phyloP scores from a whole-genome alignment of 306 rosid genomes.

The Cicer pinnatifidum region DNA sequence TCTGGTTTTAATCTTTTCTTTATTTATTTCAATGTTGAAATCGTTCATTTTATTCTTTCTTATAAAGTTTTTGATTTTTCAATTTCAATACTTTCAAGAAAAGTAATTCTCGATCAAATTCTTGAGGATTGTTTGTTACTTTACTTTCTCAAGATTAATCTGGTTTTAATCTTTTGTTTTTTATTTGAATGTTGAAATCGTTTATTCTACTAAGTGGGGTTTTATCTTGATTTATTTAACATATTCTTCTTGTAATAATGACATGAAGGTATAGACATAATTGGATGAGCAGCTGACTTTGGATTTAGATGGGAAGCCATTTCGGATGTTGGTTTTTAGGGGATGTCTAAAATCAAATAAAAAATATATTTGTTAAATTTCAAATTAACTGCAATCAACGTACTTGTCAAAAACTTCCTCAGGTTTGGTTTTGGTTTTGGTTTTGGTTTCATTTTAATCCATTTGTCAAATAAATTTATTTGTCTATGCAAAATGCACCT shows the following conservation, averaged over 20 bases:
- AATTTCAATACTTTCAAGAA: too few species aligned
- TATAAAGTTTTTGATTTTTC: too few species aligned
- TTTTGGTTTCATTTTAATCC: background rate
- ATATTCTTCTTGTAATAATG: background rate
- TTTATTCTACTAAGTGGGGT: too few species aligned
- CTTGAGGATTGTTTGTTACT: too few species aligned
- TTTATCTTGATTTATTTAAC: background rate
- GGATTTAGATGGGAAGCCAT: conserved; percentile 76
- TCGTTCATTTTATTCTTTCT: too few species aligned
- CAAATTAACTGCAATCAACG: conserved; percentile 43
- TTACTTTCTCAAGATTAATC: too few species aligned
- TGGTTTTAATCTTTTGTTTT: too few species aligned
- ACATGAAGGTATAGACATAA: conserved; percentile 68
- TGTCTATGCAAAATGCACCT: background rate
- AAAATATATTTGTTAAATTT: conserved; percentile 55
- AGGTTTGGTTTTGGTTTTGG: conserved; percentile 48
- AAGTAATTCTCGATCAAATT: too few species aligned
- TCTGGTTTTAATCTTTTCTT: too few species aligned
- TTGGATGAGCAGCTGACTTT: conserved; percentile 59
- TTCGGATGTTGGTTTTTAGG: conserved; percentile 77
- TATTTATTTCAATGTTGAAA: too few species aligned
- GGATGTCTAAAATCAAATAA: conserved; percentile 77
- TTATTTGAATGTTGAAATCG: too few species aligned
- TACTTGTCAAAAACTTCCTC: conserved; percentile 56
- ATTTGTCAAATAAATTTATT: background rate